Evolutionary conservation across 2,329 filamentous ascomycete genomes (phyloP).

Genomic region (Gyromitra esculenta): DNA sequence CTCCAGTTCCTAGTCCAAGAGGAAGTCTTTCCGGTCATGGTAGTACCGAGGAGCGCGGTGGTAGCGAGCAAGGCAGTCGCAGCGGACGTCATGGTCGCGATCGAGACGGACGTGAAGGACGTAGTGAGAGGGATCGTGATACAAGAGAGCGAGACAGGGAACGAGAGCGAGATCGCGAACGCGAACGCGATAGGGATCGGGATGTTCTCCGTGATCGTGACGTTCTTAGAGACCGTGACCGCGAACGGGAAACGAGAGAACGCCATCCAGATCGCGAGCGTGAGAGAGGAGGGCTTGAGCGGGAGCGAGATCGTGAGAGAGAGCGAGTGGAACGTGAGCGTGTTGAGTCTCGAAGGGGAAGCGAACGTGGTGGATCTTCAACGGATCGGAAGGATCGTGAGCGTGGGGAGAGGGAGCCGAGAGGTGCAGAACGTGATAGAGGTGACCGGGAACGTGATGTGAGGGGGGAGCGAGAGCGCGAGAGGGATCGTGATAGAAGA

Average conservation of each 20-base stretch:
- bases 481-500: slow-evolving; percentile 48
- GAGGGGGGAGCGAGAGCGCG: slow-evolving; percentile 49
- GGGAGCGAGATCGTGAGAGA: slow-evolving; percentile 45
- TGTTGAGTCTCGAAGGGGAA: slow-evolving; percentile 37
- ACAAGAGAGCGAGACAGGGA: slow-evolving; percentile 53
- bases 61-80: slow-evolving; percentile 45
- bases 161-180: slow-evolving; percentile 52
- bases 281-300: slow-evolving; percentile 38
- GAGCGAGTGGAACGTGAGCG: slow-evolving; percentile 48
- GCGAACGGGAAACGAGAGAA: slow-evolving; percentile 54
- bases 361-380: slow-evolving; percentile 45
- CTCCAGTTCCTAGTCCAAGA: slow-evolving; percentile 36
- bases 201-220: slow-evolving; percentile 51
- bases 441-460: slow-evolving; percentile 47
- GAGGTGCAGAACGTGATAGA: slow-evolving; percentile 31
- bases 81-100: slow-evolving; percentile 48
- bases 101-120: slow-evolving; percentile 45
- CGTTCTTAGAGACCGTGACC: slow-evolving; percentile 45
- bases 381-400: slow-evolving; percentile 49
- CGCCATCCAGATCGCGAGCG: slow-evolving; percentile 53
- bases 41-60: slow-evolving; percentile 34
- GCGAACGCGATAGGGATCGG: slow-evolving; percentile 54
- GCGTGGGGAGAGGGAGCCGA: slow-evolving; percentile 31
- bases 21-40: slow-evolving; percentile 36
- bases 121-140: slow-evolving; percentile 52